phyloP scores from a whole-genome alignment of 2,329 filamentous ascomycete species.

The Venturia carpophila region DNA sequence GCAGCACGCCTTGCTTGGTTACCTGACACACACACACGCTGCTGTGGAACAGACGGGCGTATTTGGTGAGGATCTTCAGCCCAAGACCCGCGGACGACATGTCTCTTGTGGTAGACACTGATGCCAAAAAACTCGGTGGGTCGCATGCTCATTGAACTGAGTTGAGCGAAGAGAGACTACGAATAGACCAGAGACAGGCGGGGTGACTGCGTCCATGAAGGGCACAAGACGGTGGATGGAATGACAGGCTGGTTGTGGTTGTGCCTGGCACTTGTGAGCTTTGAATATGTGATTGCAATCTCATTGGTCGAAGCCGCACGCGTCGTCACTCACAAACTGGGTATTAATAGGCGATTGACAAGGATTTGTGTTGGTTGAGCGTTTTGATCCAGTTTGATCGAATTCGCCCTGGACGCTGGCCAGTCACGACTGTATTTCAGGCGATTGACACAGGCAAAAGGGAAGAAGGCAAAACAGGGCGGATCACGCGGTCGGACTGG shows the following conservation, averaged over 20 bases:
- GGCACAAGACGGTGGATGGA: neutral
- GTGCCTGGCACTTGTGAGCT: conserved; percentile 5
- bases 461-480: neutral
- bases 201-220: neutral
- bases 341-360: conserved; percentile 2
- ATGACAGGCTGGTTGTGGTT: conserved; percentile 8
- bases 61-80: conserved; percentile 8
- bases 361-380: neutral
- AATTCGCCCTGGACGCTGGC: neutral
- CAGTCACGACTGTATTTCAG: neutral
- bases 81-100: neutral
- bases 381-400: neutral
- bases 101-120: neutral
- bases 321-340: neutral
- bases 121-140: neutral
- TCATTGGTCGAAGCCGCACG: neutral
- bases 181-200: neutral
- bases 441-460: conserved; percentile 3
- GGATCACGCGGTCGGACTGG: neutral
- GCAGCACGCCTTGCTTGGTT: neutral
- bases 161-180: neutral
- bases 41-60: neutral
- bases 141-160: neutral
- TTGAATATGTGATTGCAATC: neutral
- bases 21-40: neutral